Evolutionary conservation across 768 basidiomycete species (phyloP).

Genomic region (Rhizopogon vinicolor): DNA sequence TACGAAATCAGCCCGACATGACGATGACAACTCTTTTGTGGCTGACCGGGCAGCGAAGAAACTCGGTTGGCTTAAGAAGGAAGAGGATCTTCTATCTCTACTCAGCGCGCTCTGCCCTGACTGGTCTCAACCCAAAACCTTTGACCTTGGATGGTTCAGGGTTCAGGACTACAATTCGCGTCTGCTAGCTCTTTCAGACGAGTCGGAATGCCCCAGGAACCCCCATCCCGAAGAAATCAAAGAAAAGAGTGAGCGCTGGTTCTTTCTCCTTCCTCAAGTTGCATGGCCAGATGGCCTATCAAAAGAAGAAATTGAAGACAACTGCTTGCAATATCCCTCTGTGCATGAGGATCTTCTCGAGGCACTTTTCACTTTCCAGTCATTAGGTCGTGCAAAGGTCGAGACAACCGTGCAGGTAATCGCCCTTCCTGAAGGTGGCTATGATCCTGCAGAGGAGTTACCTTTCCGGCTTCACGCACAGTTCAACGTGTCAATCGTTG

Average conservation of each 20-base stretch:
- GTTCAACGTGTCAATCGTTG: conserved; percentile 35
- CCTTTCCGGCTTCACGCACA: conserved; percentile 48
- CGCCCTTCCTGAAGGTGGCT: conserved; percentile 25
- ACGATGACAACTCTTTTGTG: conserved; percentile 6
- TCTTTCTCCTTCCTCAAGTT: conserved; percentile 41
- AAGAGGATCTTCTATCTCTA: conserved; percentile 22
- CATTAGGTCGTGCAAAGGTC: conserved; percentile 32
- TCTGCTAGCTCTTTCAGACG: no score
- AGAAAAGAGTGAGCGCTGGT: conserved; percentile 29
- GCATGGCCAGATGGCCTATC: conserved; percentile 28
- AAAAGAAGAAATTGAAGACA: conserved; percentile 25
- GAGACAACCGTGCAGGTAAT: conserved; percentile 35
- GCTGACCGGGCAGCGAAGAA: conserved; percentile 19
- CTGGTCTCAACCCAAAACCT: conserved; percentile 14
- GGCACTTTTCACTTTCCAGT: conserved; percentile 36
- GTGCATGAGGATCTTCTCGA: conserved; percentile 38
- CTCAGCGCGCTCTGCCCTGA: conserved; percentile 14
- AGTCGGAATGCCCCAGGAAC: neutral
- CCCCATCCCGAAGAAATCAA: neutral
- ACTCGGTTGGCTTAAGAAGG: conserved; percentile 25
- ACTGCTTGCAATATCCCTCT: conserved; percentile 28
- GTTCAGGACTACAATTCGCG: conserved; percentile 22
- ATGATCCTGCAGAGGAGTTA: conserved; percentile 24
- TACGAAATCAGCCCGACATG: conserved; percentile 11
- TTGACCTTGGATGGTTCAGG: conserved; percentile 23